Base-by-base conservation (phyloP, 2,329 filamentous ascomycete species). In the Biscogniauxia mediterranea region DNA sequence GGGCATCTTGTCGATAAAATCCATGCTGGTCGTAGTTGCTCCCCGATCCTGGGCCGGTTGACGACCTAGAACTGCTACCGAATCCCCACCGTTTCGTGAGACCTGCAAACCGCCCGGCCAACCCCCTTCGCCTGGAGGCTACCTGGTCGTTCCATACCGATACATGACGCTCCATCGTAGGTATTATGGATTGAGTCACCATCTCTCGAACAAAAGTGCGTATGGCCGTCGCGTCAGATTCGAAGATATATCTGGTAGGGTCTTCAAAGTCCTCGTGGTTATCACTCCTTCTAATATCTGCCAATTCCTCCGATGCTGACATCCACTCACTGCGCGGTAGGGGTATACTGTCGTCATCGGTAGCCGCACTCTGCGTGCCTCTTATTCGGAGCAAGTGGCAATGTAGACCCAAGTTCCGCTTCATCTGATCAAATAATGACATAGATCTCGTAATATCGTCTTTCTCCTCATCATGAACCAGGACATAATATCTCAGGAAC, bases 121-220 rank as follows among this genome's bases (percentile, higher is more conserved):
- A 83, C 15, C 96, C 96, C 71, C 92, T 88, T 60, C 96, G 85
- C 61, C 92, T 86, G 13, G 96, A 97, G 17, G 94, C 93, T 25
- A 98, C 91, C 75, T 98, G 94, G 70, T 99, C 95, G 71, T 99
- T 99, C 96, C 95, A 99, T 5, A 93, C 83, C 5, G 92, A 89
- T 11, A 96, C 86, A 66, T 91, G 89, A 59, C 94, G 89, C 77
- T 99, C 95, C 96, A 99, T 99, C 50, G 91, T 93, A 1, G 96
- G 95, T 60, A 99, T 84, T 57, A 99, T 88, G 1, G 94, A 98
- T 74, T 98, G 94, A 1, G 91, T 95, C 7, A 97, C 91, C 82
- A 99, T 91, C 75, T 99, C 96, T 32, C 95, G 89, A 62, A 98
- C 86, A 74, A 99, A 96, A 0, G 91, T 91, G 57, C 89, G 89